phyloP scores from a whole-genome alignment of 2,329 filamentous ascomycete genomes.

The Sporothrix dimorphospora region DNA sequence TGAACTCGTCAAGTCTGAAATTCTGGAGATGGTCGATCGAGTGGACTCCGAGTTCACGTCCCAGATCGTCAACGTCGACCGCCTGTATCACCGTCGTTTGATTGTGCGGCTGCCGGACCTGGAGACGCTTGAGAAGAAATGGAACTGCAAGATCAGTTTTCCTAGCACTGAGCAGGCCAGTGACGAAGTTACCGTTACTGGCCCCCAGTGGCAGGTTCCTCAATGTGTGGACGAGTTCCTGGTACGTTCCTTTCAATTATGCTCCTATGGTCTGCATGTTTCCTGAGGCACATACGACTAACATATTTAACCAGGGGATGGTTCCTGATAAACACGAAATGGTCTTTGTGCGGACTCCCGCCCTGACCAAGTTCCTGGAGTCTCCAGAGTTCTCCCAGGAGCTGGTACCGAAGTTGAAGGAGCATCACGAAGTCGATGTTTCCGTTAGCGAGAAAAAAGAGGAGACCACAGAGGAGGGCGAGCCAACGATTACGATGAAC shows the following conservation, averaged over 20 bases:
- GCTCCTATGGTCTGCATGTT: no score
- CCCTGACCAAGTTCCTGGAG: slow-evolving; percentile 79
- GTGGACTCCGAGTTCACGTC: slow-evolving; percentile 96
- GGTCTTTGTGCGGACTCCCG: slow-evolving; percentile 73
- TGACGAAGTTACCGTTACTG: slow-evolving; percentile 92
- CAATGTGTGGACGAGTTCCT: slow-evolving; percentile 95
- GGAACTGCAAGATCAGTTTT: slow-evolving; percentile 99
- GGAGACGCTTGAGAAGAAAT: slow-evolving; percentile 96
- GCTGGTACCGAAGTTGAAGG: slow-evolving; percentile 80
- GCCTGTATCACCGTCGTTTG: slow-evolving; percentile 92
- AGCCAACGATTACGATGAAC: slow-evolving; percentile 64
- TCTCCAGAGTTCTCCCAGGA: slow-evolving; percentile 80
- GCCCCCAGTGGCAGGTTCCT: slow-evolving; percentile 96
- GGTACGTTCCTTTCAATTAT: slow-evolving; percentile 29
- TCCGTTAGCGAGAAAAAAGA: slow-evolving; percentile 68
- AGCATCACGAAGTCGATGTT: slow-evolving; percentile 89
- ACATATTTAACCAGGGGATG: slow-evolving; percentile 66
- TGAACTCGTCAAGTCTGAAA: slow-evolving; percentile 97
- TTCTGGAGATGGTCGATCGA: slow-evolving; percentile 98
- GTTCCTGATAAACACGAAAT: slow-evolving; percentile 95
- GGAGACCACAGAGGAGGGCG: slow-evolving; percentile 60
- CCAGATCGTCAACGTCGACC: slow-evolving; percentile 90
- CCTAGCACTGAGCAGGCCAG: slow-evolving; percentile 97
- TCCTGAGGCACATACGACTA: no score
- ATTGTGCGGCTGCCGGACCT: slow-evolving; percentile 86